phyloP scores from a whole-genome alignment of 2,329 filamentous ascomycete species.

The Alternaria hordeiaustralica region DNA sequence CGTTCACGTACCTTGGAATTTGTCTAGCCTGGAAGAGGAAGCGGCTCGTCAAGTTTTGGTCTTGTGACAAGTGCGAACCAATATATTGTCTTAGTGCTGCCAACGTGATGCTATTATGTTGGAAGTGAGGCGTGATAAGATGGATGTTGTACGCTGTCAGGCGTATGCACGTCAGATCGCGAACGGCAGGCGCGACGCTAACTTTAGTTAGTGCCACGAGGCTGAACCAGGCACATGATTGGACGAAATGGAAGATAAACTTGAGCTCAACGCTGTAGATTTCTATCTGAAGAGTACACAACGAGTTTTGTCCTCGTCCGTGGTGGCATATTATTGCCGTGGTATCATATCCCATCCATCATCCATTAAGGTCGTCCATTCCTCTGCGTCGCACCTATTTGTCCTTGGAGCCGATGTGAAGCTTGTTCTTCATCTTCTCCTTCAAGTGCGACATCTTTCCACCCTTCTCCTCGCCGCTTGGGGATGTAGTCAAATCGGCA shows the following conservation, averaged over 20 bases:
- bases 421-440: slow-evolving; percentile 73
- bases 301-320: slow-evolving; percentile 7
- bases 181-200: slow-evolving; percentile 18
- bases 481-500: slow-evolving; percentile 22
- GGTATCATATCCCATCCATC: slow-evolving; percentile 32
- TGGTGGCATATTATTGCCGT: slow-evolving; percentile 15
- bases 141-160: slow-evolving; percentile 18
- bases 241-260: slow-evolving; percentile 5
- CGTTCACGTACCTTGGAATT: slow-evolving; percentile 8
- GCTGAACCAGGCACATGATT: slow-evolving; percentile 22
- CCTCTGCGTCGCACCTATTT: slow-evolving; percentile 21
- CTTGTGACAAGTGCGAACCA: slow-evolving; percentile 5
- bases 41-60: background rate
- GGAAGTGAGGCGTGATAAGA: slow-evolving; percentile 31
- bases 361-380: background rate
- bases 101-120: slow-evolving; percentile 12
- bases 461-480: slow-evolving; percentile 30
- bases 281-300: slow-evolving; percentile 7
- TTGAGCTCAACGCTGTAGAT: slow-evolving; percentile 6
- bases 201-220: slow-evolving; percentile 25
- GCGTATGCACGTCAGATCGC: slow-evolving; percentile 12
- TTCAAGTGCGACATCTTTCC: slow-evolving; percentile 60
- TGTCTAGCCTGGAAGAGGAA: background rate
- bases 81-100: background rate
- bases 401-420: slow-evolving; percentile 58